phyloP scores from a whole-genome alignment of 2,329 filamentous ascomycete species.

The Ascochyta fabae region DNA sequence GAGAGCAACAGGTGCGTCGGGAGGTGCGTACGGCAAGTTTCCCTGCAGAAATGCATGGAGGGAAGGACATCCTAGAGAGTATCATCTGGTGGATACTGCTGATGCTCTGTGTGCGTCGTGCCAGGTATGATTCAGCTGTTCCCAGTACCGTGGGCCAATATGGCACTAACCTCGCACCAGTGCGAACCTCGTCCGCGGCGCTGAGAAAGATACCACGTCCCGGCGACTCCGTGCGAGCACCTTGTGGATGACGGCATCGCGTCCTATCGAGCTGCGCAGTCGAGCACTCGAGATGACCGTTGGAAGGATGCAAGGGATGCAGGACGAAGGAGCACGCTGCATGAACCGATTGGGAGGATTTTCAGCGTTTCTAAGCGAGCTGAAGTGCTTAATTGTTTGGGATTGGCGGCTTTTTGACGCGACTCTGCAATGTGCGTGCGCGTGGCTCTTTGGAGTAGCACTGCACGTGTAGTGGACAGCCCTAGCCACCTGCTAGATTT shows the following conservation, averaged over 20 bases:
- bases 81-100: conserved; percentile 27
- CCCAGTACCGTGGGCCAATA: conserved; percentile 17
- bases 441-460: conserved; percentile 11
- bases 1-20: conserved; percentile 33
- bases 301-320: conserved; percentile 10
- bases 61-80: conserved; percentile 29
- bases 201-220: conserved; percentile 4
- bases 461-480: conserved; percentile 3
- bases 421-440: conserved; percentile 11
- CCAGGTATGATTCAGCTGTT: conserved; percentile 27
- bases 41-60: conserved; percentile 29
- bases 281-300: conserved; percentile 7
- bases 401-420: conserved; percentile 10
- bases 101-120: conserved; percentile 31
- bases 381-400: conserved; percentile 10
- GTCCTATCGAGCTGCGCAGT: not conserved
- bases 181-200: conserved; percentile 30
- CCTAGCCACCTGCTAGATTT: conserved; percentile 1
- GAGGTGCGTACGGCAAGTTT: conserved; percentile 30
- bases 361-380: conserved; percentile 13
- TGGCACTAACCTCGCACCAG: conserved; percentile 28
- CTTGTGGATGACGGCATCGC: conserved; percentile 1
- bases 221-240: conserved; percentile 10
- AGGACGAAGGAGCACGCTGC: not conserved
- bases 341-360: conserved; percentile 8